Evolutionary conservation across 1,139 yeast genomes (phyloP).

Genomic region (Lodderomyces theae): DNA sequence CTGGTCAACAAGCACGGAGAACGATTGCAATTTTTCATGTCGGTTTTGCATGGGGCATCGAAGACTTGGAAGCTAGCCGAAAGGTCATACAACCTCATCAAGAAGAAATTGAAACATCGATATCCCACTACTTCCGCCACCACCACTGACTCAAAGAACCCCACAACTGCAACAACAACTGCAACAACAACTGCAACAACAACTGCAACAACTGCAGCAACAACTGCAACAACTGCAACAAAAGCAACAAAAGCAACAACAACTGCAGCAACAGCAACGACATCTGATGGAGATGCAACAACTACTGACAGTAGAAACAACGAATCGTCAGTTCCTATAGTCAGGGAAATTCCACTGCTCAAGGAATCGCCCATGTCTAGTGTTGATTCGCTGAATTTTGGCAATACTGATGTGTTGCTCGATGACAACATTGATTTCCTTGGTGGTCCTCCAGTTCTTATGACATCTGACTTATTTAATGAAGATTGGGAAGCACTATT

Average conservation of each 20-base stretch:
- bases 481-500: slow-evolving; percentile 53
- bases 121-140: slow-evolving; percentile 17
- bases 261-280: not conserved
- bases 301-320: not conserved
- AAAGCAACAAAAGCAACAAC: not conserved
- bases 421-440: slow-evolving; percentile 39
- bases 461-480: slow-evolving; percentile 50
- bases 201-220: not conserved
- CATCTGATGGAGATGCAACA: not conserved
- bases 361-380: slow-evolving; percentile 10
- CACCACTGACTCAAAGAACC: too few relatives aligned
- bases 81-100: slow-evolving; percentile 43
- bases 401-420: slow-evolving; percentile 20
- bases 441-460: slow-evolving; percentile 53
- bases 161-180: not conserved
- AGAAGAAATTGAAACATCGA: slow-evolving; percentile 28
- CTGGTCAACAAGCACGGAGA: slow-evolving; percentile 25
- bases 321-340: not conserved
- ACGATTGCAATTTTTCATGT: slow-evolving; percentile 38
- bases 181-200: not conserved
- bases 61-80: slow-evolving; percentile 51
- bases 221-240: not conserved
- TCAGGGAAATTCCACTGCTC: slow-evolving; percentile 1
- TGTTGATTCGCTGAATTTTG: slow-evolving; percentile 13
- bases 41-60: slow-evolving; percentile 33